Conservation (phyloP, 106 monocot genomes). For the Platanthera guangdongensis region DNA sequence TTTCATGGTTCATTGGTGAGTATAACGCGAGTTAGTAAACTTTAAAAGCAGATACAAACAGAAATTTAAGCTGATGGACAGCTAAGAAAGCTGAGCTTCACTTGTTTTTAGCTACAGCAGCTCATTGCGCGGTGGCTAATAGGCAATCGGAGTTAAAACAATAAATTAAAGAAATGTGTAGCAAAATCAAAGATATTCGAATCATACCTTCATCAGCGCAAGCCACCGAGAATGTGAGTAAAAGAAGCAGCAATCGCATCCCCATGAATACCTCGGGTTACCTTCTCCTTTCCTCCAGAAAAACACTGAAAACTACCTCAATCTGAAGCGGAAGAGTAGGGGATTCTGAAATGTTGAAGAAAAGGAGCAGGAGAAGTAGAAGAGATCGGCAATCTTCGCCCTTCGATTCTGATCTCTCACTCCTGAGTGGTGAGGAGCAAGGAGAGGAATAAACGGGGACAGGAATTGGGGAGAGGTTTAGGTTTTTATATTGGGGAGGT, state of each 20-base stretch:
- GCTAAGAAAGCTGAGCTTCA: background rate
- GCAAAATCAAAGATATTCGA: background rate
- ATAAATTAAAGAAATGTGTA: background rate
- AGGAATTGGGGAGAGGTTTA: background rate
- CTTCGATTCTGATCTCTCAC: background rate
- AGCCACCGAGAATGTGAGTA: background rate
- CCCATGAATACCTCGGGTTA: background rate
- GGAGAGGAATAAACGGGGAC: background rate
- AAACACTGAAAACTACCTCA: background rate
- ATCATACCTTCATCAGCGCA: slow-evolving; percentile 1
- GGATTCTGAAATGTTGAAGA: background rate
- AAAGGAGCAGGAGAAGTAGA: background rate
- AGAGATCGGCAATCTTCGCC: background rate
- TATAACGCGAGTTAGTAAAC: too few relatives aligned
- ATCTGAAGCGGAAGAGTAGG: background rate
- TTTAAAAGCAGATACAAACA: too few relatives aligned
- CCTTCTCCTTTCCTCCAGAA: background rate
- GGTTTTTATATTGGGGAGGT: slow-evolving; percentile 1
- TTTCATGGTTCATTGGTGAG: too few relatives aligned
- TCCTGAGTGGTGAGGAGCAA: background rate
- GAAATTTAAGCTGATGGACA: too few relatives aligned
- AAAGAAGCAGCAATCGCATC: background rate
- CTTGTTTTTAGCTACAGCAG: background rate
- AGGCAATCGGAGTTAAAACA: background rate
- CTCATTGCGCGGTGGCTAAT: background rate